These are phyloP conservation scores for Flaveria brownii DNA, from an alignment of 129 eudicot genomes.

Conservation along the genomic window DNA sequence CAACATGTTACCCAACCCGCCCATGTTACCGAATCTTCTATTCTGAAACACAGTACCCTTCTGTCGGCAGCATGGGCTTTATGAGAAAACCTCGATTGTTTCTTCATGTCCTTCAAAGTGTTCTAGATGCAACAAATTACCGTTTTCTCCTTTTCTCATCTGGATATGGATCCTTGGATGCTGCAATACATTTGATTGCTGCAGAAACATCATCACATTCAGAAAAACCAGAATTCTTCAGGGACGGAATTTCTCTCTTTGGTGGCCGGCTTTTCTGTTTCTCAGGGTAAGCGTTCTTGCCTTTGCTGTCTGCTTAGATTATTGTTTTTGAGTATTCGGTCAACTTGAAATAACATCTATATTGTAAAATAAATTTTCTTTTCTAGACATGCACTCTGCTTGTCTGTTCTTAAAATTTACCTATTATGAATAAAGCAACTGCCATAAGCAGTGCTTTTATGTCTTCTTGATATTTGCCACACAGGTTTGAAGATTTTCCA, in stretches of 20 bases:
- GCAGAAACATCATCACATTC: conserved; percentile 45
- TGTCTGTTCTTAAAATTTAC: neutral
- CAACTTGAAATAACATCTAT: neutral
- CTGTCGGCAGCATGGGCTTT: conserved; percentile 77
- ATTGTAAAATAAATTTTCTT: neutral
- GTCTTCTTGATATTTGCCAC: too few species aligned
- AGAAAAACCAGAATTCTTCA: conserved; percentile 35
- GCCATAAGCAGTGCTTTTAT: too few species aligned
- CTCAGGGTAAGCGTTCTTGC: conserved; percentile 65
- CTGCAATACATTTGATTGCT: conserved; percentile 48
- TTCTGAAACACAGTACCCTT: conserved; percentile 26
- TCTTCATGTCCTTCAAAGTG: conserved; percentile 56
- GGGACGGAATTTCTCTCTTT: conserved; percentile 50
- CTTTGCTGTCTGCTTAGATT: neutral
- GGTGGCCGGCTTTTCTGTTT: conserved; percentile 67
- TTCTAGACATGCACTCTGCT: neutral
- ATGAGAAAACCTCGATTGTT: conserved; percentile 62
- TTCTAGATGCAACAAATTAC: conserved; percentile 40
- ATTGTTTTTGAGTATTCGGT: neutral
- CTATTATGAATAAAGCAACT: too few species aligned
- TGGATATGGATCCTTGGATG: conserved; percentile 77
- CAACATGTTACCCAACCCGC: neutral
- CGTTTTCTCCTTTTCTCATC: conserved; percentile 75
- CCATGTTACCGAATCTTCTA: neutral
- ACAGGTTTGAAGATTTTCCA: too few species aligned